Percentiles rank a stretch among this genome's conserved stretches.
phyloP scores from a whole-genome alignment of 2,329 filamentous ascomycete species.

The Pseudohalonectria lignicola region DNA sequence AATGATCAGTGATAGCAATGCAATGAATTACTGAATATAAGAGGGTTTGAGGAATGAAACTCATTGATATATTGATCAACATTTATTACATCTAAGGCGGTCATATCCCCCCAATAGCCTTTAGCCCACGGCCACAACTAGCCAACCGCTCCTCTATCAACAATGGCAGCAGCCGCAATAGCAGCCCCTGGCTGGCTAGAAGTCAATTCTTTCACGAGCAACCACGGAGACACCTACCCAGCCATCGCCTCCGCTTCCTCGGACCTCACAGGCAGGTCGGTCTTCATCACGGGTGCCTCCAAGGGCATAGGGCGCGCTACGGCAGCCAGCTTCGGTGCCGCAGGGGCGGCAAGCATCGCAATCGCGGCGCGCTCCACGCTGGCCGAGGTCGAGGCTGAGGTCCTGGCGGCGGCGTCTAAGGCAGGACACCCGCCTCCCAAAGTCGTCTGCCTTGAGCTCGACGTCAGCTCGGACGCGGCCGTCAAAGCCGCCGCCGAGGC shows the following conservation, averaged over 20 bases:
- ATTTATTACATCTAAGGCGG: background rate
- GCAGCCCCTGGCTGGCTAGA: background rate
- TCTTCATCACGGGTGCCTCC: constrained; percentile 39
- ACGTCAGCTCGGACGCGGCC: constrained; percentile 22
- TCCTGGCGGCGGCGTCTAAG: constrained; percentile 20
- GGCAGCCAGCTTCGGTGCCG: constrained; percentile 20
- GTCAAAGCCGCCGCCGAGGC: constrained; percentile 20
- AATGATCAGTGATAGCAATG: background rate
- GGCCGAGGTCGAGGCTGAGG: constrained; percentile 21
- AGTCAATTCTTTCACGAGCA: background rate
- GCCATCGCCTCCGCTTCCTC: background rate
- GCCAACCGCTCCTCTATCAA: background rate
- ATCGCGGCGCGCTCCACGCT: constrained; percentile 40
- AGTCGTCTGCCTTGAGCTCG: constrained; percentile 17
- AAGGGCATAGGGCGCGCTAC: constrained; percentile 47
- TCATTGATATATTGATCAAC: no score
- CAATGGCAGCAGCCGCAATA: background rate
- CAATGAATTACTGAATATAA: background rate
- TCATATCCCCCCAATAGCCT: background rate
- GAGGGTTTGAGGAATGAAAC: no score
- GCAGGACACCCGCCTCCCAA: constrained; percentile 15
- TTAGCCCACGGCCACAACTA: background rate
- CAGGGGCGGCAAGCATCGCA: constrained; percentile 32
- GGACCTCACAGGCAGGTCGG: background rate
- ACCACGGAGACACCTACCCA: background rate